Conservation (phyloP, 1,284 basidiomycete species). For the Cryptococcus sp. region DNA sequence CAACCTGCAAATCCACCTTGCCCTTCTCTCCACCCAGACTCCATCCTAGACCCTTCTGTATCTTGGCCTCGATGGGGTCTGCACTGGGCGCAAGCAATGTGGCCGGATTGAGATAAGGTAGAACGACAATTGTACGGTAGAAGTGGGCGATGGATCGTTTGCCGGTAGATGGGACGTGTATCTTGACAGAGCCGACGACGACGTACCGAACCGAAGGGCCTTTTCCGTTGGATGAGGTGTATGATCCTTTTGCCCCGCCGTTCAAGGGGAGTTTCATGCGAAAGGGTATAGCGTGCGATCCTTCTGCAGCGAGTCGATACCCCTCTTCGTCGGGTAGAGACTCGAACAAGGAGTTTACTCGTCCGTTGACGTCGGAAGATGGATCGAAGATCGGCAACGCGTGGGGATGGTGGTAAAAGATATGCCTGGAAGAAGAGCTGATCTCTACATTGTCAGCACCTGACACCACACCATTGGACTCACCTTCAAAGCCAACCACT, state of each 20-base stretch:
- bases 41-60: constrained; percentile 54
- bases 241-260: constrained; percentile 65
- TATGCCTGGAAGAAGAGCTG: constrained; percentile 61
- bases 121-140: constrained; percentile 77
- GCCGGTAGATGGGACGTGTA: constrained; percentile 61
- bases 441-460: constrained; percentile 49
- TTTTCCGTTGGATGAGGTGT: constrained; percentile 56
- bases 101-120: constrained; percentile 69
- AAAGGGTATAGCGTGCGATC: constrained; percentile 70
- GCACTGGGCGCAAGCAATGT: constrained; percentile 59
- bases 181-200: constrained; percentile 74
- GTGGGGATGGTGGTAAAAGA: constrained; percentile 76
- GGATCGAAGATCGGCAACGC: constrained; percentile 55
- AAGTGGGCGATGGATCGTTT: constrained; percentile 83
- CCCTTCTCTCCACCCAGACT: constrained; percentile 60
- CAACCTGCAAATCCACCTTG: constrained; percentile 66
- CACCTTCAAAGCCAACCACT: constrained; percentile 79
- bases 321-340: constrained; percentile 63
- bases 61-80: constrained; percentile 59
- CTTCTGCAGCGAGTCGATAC: constrained; percentile 60
- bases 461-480: too few relatives aligned
- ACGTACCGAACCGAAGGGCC: constrained; percentile 68
- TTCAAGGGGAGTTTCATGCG: constrained; percentile 66
- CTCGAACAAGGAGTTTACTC: constrained; percentile 50
- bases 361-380: constrained; percentile 44